phyloP scores from a whole-genome alignment of 495 filamentous ascomycete species.

The Tuber indicum region DNA sequence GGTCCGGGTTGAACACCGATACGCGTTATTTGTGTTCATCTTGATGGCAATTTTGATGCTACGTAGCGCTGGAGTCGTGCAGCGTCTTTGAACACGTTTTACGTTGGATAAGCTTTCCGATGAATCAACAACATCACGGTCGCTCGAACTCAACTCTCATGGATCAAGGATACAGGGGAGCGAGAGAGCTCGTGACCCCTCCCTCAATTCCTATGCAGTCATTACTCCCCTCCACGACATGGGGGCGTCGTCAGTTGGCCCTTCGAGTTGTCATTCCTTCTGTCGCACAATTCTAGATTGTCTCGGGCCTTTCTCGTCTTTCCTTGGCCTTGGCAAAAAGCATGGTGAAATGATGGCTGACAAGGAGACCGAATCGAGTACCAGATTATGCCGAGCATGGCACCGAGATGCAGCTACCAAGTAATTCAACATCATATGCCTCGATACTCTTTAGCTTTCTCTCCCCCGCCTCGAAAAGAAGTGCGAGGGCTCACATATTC shows the following conservation, averaged over 20 bases:
- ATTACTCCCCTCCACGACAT: background rate
- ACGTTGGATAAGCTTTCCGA: background rate
- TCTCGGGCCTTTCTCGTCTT: background rate
- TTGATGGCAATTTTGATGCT: background rate
- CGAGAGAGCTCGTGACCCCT: background rate
- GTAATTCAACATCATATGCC: background rate
- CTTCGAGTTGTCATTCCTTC: constrained; percentile 12
- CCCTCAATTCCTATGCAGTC: background rate
- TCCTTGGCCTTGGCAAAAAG: background rate
- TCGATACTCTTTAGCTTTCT: background rate
- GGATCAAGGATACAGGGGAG: background rate
- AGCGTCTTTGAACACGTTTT: background rate
- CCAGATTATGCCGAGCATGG: background rate
- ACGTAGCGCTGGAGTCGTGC: background rate
- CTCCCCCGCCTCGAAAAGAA: background rate
- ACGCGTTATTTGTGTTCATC: background rate
- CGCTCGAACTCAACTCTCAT: background rate
- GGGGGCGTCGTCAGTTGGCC: background rate
- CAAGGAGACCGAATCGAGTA: background rate
- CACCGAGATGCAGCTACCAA: background rate
- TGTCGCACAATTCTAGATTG: constrained; percentile 30
- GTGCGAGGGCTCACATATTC: constrained; percentile 6
- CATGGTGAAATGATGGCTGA: constrained; percentile 2
- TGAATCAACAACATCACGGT: background rate
- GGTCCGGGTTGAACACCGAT: background rate